phyloP scores from a whole-genome alignment of 257 asterid genomes.

The Prunella vulgaris region DNA sequence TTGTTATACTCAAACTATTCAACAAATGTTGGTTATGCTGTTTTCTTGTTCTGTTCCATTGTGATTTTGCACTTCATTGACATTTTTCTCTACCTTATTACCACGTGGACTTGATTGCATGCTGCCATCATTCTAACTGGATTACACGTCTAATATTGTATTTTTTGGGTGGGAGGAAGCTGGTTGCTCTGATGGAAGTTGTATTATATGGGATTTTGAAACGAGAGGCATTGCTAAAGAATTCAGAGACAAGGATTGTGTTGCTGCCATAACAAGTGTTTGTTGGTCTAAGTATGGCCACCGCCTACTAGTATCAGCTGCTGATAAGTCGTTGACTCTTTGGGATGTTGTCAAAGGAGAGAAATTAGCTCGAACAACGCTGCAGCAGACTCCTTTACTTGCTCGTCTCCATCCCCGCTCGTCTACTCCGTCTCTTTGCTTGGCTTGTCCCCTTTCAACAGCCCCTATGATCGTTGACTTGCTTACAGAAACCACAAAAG shows the following conservation, averaged over 20 bases:
- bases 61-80: conserved; percentile 4
- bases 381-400: conserved; percentile 71
- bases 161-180: conserved; percentile 38
- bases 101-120: conserved; percentile 10
- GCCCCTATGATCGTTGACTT: conserved; percentile 83
- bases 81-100: not conserved
- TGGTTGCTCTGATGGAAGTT: conserved; percentile 91
- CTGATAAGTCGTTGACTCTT: conserved; percentile 79
- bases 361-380: conserved; percentile 53
- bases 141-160: not conserved
- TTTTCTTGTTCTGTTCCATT: not conserved
- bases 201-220: conserved; percentile 89
- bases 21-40: not conserved
- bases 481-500: conserved; percentile 40
- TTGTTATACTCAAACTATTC: not conserved
- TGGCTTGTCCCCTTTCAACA: conserved; percentile 83
- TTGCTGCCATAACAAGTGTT: conserved; percentile 75
- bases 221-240: conserved; percentile 79
- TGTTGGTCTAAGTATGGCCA: conserved; percentile 91
- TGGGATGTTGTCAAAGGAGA: conserved; percentile 90
- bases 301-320: conserved; percentile 73
- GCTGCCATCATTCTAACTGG: not conserved
- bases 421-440: conserved; percentile 67
- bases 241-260: conserved; percentile 61
- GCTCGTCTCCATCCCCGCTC: conserved; percentile 85